These are phyloP conservation scores for Monilinia fructicola DNA, from an alignment of 2,329 filamentous ascomycete species.

Conservation along the genomic window DNA sequence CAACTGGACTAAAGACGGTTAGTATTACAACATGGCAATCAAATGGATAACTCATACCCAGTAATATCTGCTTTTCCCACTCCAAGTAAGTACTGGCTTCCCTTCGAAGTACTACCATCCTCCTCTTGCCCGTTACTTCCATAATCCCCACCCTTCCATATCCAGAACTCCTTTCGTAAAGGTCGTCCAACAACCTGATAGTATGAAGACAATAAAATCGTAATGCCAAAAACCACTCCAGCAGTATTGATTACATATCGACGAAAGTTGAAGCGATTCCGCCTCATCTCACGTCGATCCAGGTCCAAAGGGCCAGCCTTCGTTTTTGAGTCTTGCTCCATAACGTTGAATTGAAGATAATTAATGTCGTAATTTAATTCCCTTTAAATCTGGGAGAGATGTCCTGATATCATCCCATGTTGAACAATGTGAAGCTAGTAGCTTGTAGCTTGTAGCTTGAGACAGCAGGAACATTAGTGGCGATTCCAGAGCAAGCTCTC, in stretches of 20 bases:
- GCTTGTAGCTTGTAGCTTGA: conserved; percentile 9
- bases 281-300: conserved; percentile 6
- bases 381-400: conserved; percentile 2
- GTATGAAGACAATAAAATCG: background rate
- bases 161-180: conserved; percentile 20
- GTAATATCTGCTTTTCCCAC: conserved; percentile 73
- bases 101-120: conserved; percentile 24
- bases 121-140: conserved; percentile 14
- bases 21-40: conserved; percentile 20
- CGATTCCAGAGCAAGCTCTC: conserved; percentile 1
- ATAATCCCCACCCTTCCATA: conserved; percentile 15
- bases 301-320: conserved; percentile 17
- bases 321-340: conserved; percentile 14
- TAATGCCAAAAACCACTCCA: background rate
- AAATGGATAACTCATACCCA: conserved; percentile 48
- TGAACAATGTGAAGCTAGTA: conserved; percentile 11
- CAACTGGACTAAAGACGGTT: conserved; percentile 62
- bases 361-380: background rate
- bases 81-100: conserved; percentile 58
- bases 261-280: background rate
- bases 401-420: conserved; percentile 13
- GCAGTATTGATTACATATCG: background rate
- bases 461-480: background rate
- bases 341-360: background rate
- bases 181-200: background rate